These are phyloP conservation scores for Dentipellis fragilis DNA, from an alignment of 768 basidiomycete species.

Conservation along the genomic window DNA sequence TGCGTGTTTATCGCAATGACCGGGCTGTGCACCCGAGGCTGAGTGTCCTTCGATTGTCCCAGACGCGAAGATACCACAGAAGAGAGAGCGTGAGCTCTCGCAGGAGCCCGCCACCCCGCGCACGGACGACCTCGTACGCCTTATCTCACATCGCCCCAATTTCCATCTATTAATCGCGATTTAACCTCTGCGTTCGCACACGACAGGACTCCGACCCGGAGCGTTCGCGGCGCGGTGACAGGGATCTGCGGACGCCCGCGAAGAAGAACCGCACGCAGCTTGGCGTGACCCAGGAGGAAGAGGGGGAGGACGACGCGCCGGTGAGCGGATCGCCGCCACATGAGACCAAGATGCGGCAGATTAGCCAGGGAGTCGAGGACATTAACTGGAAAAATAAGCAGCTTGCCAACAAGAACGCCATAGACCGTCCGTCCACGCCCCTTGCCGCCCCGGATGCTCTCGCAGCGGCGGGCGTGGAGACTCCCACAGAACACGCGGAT, in stretches of 20 bases:
- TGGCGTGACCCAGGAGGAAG: constrained; percentile 37
- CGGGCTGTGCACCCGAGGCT: constrained; percentile 4
- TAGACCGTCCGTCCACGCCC: not conserved
- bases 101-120: constrained; percentile 47
- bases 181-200: constrained; percentile 3
- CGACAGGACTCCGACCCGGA: constrained; percentile 17
- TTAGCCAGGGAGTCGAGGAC: constrained; percentile 72
- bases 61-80: constrained; percentile 41
- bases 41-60: not conserved
- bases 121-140: constrained; percentile 23
- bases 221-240: constrained; percentile 27
- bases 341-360: constrained; percentile 70
- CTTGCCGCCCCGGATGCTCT: constrained; percentile 3
- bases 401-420: constrained; percentile 8
- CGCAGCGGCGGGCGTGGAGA: constrained; percentile 16
- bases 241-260: constrained; percentile 50
- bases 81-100: constrained; percentile 72
- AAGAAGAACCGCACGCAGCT: constrained; percentile 65
- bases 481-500: not conserved
- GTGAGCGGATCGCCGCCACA: constrained; percentile 48
- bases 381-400: constrained; percentile 57
- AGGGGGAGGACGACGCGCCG: constrained; percentile 36
- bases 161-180: not conserved
- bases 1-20: not conserved
- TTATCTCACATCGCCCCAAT: not conserved